A percentile compares a stretch with the other conserved stretches of the same genome.
Conservation (phyloP, 192 early-diverging fungal genomes). For the Chytriomyces sp. region DNA sequence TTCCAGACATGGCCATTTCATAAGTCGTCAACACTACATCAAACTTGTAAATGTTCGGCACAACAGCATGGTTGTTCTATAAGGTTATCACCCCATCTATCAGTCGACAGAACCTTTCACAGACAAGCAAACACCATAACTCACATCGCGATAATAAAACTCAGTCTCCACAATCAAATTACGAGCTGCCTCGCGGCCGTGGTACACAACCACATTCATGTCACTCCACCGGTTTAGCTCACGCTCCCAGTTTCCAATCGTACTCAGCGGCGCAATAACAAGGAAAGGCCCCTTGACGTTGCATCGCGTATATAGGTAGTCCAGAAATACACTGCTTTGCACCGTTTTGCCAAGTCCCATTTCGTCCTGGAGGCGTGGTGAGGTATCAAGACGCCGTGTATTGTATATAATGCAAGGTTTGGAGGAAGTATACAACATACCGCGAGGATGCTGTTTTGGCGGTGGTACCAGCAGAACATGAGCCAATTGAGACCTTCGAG, state of each 20-base stretch:
- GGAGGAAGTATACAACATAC: too few species aligned
- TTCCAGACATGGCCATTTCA: constrained; percentile 62
- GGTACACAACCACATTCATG: constrained; percentile 73
- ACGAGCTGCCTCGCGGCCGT: constrained; percentile 69
- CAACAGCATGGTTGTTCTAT: constrained; percentile 22
- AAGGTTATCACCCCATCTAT: constrained; percentile 3
- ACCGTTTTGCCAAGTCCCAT: constrained; percentile 68
- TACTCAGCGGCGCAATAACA: constrained; percentile 61
- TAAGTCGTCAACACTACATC: constrained; percentile 65
- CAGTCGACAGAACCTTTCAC: neutral
- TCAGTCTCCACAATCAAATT: constrained; percentile 82
- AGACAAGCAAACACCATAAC: constrained; percentile 10
- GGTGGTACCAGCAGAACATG: constrained; percentile 74
- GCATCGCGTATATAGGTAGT: constrained; percentile 64
- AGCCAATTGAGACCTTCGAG: constrained; percentile 87
- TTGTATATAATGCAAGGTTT: constrained; percentile 39
- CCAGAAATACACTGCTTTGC: constrained; percentile 76
- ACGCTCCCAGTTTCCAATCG: constrained; percentile 69
- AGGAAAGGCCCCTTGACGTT: constrained; percentile 76
- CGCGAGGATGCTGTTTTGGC: constrained; percentile 65
- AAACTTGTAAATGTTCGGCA: constrained; percentile 52
- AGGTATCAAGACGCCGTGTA: neutral
- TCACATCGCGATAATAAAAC: constrained; percentile 67
- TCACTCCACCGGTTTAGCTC: constrained; percentile 77
- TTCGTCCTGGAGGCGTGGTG: too few species aligned